These are phyloP conservation scores for Noccaea bulbosa DNA, from an alignment of 345 rosid genomes.

Conservation along the genomic window DNA sequence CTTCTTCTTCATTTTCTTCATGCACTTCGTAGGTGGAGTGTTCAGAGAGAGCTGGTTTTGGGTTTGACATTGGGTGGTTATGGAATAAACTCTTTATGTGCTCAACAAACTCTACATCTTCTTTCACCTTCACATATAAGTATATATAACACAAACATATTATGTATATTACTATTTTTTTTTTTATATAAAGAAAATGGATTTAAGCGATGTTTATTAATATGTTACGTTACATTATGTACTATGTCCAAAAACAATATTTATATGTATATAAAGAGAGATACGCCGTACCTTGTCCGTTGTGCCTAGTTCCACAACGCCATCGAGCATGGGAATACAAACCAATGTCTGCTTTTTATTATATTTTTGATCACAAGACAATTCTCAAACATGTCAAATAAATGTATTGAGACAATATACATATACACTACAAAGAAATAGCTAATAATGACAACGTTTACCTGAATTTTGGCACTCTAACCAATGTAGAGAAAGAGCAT, in stretches of 20 bases:
- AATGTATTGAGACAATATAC: neutral
- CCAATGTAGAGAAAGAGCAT: slow-evolving; percentile 15
- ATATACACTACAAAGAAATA: neutral
- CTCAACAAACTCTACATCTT: slow-evolving; percentile 58
- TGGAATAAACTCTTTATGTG: slow-evolving; percentile 67
- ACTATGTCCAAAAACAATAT: neutral
- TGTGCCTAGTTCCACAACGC: slow-evolving; percentile 86
- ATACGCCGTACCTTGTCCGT: slow-evolving; percentile 61
- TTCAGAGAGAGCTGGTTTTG: slow-evolving; percentile 77
- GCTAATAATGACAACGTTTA: neutral
- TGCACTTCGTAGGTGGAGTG: slow-evolving; percentile 73
- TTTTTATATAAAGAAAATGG: no score
- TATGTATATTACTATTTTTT: neutral
- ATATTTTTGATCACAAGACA: slow-evolving; percentile 14
- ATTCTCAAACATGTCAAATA: slow-evolving; percentile 6
- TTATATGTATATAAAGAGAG: neutral
- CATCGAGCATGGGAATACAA: slow-evolving; percentile 88
- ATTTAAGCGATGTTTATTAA: no score
- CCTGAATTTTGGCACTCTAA: slow-evolving; percentile 42
- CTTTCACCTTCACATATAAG: slow-evolving; percentile 54
- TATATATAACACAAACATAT: neutral
- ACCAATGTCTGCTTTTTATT: slow-evolving; percentile 70
- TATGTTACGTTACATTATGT: no score
- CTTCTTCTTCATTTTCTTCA: slow-evolving; percentile 48
- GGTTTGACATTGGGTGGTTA: slow-evolving; percentile 49